Conservation (phyloP, 2,329 filamentous ascomycete species). For the Aspergillus sojae region DNA sequence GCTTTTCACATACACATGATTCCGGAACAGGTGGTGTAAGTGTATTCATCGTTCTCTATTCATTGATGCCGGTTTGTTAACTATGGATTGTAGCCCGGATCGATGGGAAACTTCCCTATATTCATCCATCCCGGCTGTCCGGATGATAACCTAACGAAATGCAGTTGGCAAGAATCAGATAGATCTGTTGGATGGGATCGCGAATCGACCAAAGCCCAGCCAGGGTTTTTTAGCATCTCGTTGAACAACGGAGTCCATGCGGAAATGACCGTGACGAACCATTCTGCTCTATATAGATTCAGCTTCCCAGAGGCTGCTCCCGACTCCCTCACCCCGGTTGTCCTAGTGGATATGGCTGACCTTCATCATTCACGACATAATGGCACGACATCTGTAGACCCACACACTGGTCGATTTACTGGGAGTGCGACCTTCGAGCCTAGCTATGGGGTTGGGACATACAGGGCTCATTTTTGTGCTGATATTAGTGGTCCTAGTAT, state of each 20-base stretch:
- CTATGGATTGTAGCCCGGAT: not conserved
- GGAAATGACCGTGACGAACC: not conserved
- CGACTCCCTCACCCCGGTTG: not conserved
- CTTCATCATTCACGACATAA: not conserved
- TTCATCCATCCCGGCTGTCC: not conserved
- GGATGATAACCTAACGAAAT: not conserved
- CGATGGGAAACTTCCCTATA: not conserved
- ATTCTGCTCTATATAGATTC: not conserved
- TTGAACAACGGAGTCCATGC: not conserved
- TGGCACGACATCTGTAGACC: not conserved
- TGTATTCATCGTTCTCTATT: rapidly evolving
- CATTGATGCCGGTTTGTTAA: not conserved
- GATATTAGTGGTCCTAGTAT: conserved; percentile 65
- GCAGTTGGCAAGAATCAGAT: not conserved
- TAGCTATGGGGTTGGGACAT: conserved; percentile 66
- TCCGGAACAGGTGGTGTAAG: not conserved
- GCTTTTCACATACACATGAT: not conserved
- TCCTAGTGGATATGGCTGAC: not conserved
- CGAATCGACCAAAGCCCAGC: too few species aligned
- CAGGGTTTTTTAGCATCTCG: not conserved
- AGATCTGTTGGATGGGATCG: not conserved
- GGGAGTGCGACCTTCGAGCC: conserved; percentile 65
- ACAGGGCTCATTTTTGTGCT: conserved; percentile 65
- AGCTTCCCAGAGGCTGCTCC: not conserved
- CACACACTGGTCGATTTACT: conserved; percentile 57